phyloP scores from a whole-genome alignment of 768 basidiomycete species.

The Suillus luteus region DNA sequence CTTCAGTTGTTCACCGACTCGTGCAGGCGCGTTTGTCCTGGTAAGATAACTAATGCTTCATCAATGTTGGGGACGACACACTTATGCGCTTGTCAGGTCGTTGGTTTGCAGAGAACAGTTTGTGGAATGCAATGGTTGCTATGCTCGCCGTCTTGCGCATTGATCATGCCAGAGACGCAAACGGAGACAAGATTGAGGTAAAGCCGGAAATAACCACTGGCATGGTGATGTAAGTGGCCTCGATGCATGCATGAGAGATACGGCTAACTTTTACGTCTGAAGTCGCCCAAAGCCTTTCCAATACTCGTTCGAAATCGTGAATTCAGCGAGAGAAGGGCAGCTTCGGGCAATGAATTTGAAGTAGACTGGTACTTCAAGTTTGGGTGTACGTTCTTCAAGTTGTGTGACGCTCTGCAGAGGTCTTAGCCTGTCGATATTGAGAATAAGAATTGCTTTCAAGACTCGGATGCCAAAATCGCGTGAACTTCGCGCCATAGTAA shows the following conservation, averaged over 20 bases:
- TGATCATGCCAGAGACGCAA: conserved; percentile 2
- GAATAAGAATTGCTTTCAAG: too few species aligned
- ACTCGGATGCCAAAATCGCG: too few species aligned
- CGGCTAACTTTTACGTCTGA: neutral
- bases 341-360: neutral
- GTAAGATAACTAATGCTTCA: neutral
- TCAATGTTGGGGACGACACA: neutral
- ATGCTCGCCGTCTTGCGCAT: neutral
- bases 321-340: neutral
- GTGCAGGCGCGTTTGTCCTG: neutral
- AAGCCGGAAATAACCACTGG: conserved; percentile 5
- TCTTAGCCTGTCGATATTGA: too few species aligned
- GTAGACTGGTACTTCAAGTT: neutral
- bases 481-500: too few species aligned
- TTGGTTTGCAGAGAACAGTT: conserved; percentile 1
- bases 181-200: conserved; percentile 3
- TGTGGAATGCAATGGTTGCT: conserved; percentile 5
- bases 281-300: neutral
- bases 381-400: too few species aligned
- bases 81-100: neutral
- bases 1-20: neutral
- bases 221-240: conserved; percentile 2
- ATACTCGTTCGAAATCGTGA: neutral
- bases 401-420: neutral
- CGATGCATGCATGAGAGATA: too few species aligned